Evolutionary conservation across 768 basidiomycete species (phyloP).

Genomic region (Termitomyces sp.): DNA sequence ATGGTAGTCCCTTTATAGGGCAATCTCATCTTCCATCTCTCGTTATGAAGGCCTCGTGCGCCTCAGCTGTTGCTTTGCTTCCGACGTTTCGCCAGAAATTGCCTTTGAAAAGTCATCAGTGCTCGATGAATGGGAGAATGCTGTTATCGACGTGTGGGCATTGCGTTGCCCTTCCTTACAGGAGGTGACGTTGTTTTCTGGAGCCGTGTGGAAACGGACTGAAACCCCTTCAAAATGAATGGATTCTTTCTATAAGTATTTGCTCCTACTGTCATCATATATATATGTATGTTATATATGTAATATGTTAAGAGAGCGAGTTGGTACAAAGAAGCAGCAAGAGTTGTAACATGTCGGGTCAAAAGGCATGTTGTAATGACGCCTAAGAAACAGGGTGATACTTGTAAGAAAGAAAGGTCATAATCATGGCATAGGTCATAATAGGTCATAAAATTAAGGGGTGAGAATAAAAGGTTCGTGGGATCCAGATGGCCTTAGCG

Average conservation of each 20-base stretch:
- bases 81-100: conserved; percentile 2
- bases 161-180: conserved; percentile 23
- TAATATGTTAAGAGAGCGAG: background rate
- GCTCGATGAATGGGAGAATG: conserved; percentile 12
- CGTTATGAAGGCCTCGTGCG: conserved; percentile 32
- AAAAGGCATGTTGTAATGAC: background rate
- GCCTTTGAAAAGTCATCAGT: background rate
- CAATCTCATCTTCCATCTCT: conserved; percentile 31
- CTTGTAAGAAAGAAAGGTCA: background rate
- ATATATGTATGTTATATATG: background rate
- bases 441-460: background rate
- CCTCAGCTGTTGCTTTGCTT: conserved; percentile 20
- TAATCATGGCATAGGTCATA: background rate
- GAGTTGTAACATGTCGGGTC: background rate
- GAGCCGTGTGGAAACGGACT: conserved; percentile 16
- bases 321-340: background rate
- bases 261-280: background rate
- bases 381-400: background rate
- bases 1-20: conserved; percentile 30
- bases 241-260: background rate
- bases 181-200: conserved; percentile 23
- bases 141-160: conserved; percentile 18
- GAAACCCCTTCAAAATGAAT: background rate
- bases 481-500: background rate
- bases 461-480: background rate